Base-by-base conservation (phyloP, 164 flowering plant genomes). In the Platanus orientalis region DNA sequence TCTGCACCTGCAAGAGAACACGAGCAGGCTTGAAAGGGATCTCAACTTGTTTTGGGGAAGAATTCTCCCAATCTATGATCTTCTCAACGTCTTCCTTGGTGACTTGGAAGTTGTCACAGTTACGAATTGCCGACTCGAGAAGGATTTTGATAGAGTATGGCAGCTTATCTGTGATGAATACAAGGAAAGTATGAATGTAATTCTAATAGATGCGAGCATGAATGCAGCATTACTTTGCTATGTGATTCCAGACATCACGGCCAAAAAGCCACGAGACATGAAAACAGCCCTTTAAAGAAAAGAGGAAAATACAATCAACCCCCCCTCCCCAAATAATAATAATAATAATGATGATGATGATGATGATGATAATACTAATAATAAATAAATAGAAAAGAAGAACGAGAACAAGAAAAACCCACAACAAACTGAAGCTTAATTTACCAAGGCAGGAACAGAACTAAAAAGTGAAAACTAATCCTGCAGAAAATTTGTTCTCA, bases 1-100 rank as follows among this genome's bases (percentile, higher is more conserved):
- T 57, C 44, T 23, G 19, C 34, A 86, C 96, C 93, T 95, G 99
- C 59, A 95, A 76, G 24, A 95, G 84, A 49, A 95, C 99, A 65
- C 99, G 83, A 45, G 99, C 97, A 62, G 97, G 99, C 81, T 95
- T 95, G 69, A 95, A 95, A 14, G 99, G 96, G 50, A 95, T 91
- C 63, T 94, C 96, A 65, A 92, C 99, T 70, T 72, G 96, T 68
- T 89, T 89, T 7, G 99, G 92, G 30, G 97, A 69, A 32, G 87
- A 68, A 42, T 84, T 95, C 71, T 92, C 96, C 99, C 99, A 95
- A 61, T 95, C 97, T 64, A 95, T 77, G 54, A 95, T 94, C 77
- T 92, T 94, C 79, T 94, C 97, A 36, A 94, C 97, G 76, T 94
- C 99, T 30, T 73, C 75, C 68, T 76, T 78, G 29, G 79, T 91